Evolutionary conservation across 305 asterid genomes (phyloP).

Genomic region (Fraxinus greggii): DNA sequence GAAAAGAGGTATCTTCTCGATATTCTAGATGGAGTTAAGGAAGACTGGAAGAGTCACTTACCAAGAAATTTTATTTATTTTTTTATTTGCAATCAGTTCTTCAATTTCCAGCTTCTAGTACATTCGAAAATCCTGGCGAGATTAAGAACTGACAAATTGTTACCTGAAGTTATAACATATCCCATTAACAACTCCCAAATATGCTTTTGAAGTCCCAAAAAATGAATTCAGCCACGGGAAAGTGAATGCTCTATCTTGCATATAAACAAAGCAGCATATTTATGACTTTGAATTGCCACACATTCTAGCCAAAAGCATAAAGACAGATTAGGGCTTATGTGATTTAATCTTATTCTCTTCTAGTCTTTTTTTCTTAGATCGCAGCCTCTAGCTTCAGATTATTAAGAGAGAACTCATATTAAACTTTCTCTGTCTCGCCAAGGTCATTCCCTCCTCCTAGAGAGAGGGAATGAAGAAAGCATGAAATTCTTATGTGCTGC

Average conservation of each 20-base stretch:
- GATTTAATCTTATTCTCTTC: neutral
- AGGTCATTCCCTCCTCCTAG: neutral
- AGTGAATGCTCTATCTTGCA: neutral
- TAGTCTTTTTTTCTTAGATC: neutral
- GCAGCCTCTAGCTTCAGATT: slow-evolving; percentile 4
- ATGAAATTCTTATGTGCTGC: neutral
- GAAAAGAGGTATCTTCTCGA: neutral
- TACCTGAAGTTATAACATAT: neutral
- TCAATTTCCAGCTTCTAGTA: neutral
- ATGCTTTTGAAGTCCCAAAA: neutral
- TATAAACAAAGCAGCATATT: neutral
- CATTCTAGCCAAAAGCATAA: neutral
- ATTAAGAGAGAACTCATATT: neutral
- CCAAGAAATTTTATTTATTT: neutral
- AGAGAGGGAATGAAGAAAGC: neutral
- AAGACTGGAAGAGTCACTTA: neutral
- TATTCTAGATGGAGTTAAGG: neutral
- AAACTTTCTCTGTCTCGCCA: neutral
- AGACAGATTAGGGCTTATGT: neutral
- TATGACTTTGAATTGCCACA: neutral
- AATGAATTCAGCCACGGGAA: neutral
- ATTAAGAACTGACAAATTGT: neutral
- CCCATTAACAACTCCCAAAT: neutral
- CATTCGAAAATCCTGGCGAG: neutral
- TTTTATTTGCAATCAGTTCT: neutral